Base-by-base conservation (phyloP, 768 basidiomycete genomes). In the Sarcomyxa edulis region DNA sequence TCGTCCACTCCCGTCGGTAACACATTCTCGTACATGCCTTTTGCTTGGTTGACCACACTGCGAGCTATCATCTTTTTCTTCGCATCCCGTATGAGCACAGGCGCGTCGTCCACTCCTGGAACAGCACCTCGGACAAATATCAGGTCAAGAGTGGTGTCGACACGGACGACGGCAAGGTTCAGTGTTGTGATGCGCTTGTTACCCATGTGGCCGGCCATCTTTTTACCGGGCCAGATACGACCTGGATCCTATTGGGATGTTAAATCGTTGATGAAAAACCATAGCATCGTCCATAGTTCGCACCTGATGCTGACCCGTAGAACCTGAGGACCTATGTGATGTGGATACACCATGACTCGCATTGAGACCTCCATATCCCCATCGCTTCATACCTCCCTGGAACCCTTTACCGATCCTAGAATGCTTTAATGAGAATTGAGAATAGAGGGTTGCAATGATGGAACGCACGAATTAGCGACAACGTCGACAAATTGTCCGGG, bases 401-500 rank as follows among this genome's bases (percentile, higher is more conserved):
- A 94, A 97, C 6, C 96, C 96, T 63, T 98, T 98, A 16, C 96
- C 96, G 42, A 95, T 87, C 3, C 94, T 99, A 32, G 15, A 45
- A 16, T 28, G 12, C 18, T 32, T 15, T 24, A 39, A 15, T 35
- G 23, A 35, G 30, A 8, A 23, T 19, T 8, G 11, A 19, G 7
- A 5, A 16, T 32, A 20, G 14, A 29, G 23, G 43, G 10, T 1
- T 18, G 18, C 38, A n/a, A n/a, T 18, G 39, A 33, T 7, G 24
- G 18, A 23, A 76, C 89, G 49, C 53, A 98, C 95, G 88, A 90
- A 48, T 85, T 87, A 6, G 86, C 87, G 45, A 87, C 71, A 5
- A 93, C 86, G 59, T 98, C 95, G 9, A 98, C 90, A 54, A 72
- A 91, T 58, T 99, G 96, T 0, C 96, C 96, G 0, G 96, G 96